Evolutionary conservation across 1,139 yeast species (phyloP).

Genomic region (Magnusiomyces fungicola): DNA sequence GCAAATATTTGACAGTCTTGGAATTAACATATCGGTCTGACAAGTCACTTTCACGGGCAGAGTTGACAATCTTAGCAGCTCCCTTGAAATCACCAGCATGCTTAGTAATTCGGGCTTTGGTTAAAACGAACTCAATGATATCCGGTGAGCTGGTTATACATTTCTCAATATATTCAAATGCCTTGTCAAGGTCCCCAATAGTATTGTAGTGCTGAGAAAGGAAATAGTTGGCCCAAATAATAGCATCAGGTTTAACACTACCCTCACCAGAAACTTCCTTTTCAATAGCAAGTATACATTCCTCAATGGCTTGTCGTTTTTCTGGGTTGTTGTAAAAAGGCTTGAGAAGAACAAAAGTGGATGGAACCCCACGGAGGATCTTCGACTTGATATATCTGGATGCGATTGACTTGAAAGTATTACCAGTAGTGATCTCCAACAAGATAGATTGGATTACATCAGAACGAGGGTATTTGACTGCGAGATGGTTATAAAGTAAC

Average conservation of each 20-base stretch:
- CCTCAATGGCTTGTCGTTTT: slow-evolving; percentile 46
- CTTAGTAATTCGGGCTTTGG: slow-evolving; percentile 75
- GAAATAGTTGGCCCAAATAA: slow-evolving; percentile 73
- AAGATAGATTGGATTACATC: slow-evolving; percentile 79
- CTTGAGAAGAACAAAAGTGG: slow-evolving; percentile 79
- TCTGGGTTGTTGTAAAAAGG: slow-evolving; percentile 54
- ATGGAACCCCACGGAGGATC: slow-evolving; percentile 79
- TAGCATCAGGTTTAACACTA: slow-evolving; percentile 28
- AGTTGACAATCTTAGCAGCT: slow-evolving; percentile 62
- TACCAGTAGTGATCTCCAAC: slow-evolving; percentile 60
- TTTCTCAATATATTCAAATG: slow-evolving; percentile 49
- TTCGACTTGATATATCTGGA: slow-evolving; percentile 49
- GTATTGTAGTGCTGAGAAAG: slow-evolving; percentile 72
- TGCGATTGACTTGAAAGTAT: slow-evolving; percentile 42
- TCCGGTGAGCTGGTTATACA: slow-evolving; percentile 66
- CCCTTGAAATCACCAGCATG: slow-evolving; percentile 52
- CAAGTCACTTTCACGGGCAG: slow-evolving; percentile 68
- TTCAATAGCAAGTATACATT: slow-evolving; percentile 47
- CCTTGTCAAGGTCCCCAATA: slow-evolving; percentile 43
- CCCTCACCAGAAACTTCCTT: slow-evolving; percentile 35
- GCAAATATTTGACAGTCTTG: slow-evolving; percentile 73
- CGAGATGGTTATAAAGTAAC: slow-evolving; percentile 53
- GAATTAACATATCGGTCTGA: slow-evolving; percentile 91
- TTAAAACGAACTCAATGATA: slow-evolving; percentile 69
- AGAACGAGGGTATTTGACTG: slow-evolving; percentile 68